A percentile compares a stretch with the other conserved stretches of the same genome.
Evolutionary conservation across 768 basidiomycete species (phyloP).

Genomic region (Suillus paluster): DNA sequence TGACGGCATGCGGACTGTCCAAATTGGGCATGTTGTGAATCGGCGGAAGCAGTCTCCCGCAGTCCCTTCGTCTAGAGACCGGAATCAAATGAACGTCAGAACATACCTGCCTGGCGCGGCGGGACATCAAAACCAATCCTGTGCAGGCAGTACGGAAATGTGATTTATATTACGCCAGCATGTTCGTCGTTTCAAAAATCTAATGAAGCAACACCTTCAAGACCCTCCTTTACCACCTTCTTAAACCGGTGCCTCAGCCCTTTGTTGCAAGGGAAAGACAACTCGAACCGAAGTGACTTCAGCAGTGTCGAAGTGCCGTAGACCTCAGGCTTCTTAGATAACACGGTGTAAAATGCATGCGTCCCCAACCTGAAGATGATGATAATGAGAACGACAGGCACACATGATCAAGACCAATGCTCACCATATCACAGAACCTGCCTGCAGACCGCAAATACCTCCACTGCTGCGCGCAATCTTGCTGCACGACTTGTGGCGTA

Average conservation of each 20-base stretch:
- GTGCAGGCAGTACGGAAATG: neutral
- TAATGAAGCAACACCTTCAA: slow-evolving; percentile 32
- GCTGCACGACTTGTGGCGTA: slow-evolving; percentile 49
- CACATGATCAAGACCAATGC: slow-evolving; percentile 18
- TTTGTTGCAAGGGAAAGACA: slow-evolving; percentile 50
- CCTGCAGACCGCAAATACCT: slow-evolving; percentile 51
- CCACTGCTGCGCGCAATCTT: slow-evolving; percentile 43
- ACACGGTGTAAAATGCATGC: slow-evolving; percentile 74
- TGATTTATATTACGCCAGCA: neutral
- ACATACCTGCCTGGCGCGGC: neutral
- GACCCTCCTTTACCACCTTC: slow-evolving; percentile 50
- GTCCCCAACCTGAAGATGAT: slow-evolving; percentile 66
- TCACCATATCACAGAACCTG: slow-evolving; percentile 64
- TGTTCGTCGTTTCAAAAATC: slow-evolving; percentile 9
- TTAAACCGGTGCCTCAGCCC: slow-evolving; percentile 50
- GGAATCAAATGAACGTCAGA: neutral
- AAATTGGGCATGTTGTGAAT: neutral
- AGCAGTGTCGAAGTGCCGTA: slow-evolving; percentile 51
- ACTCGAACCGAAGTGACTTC: slow-evolving; percentile 51
- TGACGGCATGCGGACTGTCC: neutral
- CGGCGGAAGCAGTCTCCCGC: neutral
- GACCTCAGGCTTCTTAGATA: slow-evolving; percentile 55
- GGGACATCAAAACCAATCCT: neutral
- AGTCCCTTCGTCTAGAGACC: no score
- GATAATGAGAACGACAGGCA: slow-evolving; percentile 11